Conservation (phyloP, 169 alveolate genomes). For the Cryptosporidium meleagridis region DNA sequence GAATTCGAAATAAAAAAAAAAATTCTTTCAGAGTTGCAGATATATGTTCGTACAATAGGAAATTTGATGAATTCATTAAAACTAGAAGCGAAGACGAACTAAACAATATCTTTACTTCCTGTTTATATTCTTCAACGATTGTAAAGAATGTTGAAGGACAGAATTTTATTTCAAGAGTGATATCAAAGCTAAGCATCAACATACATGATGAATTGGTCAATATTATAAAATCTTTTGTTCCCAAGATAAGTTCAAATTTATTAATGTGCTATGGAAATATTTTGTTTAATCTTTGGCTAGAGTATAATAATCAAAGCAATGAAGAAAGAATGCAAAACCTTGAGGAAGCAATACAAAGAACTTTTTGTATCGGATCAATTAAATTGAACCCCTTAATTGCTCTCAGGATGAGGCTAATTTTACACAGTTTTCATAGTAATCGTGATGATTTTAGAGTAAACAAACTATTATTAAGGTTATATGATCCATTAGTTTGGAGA, state of each 20-base stretch:
- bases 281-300: slow-evolving; percentile 38
- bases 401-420: slow-evolving; percentile 44
- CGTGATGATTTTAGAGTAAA: slow-evolving; percentile 51
- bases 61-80: slow-evolving; percentile 4
- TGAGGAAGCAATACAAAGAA: slow-evolving; percentile 35
- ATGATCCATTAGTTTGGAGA: slow-evolving; percentile 73
- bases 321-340: slow-evolving; percentile 12
- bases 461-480: slow-evolving; percentile 20
- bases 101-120: neutral
- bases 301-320: neutral
- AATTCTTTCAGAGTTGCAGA: slow-evolving; percentile 4
- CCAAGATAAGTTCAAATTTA: slow-evolving; percentile 15
- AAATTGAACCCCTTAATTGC: slow-evolving; percentile 45
- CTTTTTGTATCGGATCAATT: slow-evolving; percentile 39
- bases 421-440: slow-evolving; percentile 43
- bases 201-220: neutral
- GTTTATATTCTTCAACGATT: slow-evolving; percentile 31
- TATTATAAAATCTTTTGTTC: neutral
- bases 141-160: slow-evolving; percentile 62
- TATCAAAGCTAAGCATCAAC: slow-evolving; percentile 9
- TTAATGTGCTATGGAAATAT: slow-evolving; percentile 18
- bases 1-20: slow-evolving; percentile 1
- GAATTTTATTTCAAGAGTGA: slow-evolving; percentile 23
- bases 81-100: neutral
- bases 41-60: slow-evolving; percentile 7